Evolutionary conservation across 768 basidiomycete species (phyloP), one percentile per base, ranked within the genome.

Genomic region (Russula abietina): DNA sequence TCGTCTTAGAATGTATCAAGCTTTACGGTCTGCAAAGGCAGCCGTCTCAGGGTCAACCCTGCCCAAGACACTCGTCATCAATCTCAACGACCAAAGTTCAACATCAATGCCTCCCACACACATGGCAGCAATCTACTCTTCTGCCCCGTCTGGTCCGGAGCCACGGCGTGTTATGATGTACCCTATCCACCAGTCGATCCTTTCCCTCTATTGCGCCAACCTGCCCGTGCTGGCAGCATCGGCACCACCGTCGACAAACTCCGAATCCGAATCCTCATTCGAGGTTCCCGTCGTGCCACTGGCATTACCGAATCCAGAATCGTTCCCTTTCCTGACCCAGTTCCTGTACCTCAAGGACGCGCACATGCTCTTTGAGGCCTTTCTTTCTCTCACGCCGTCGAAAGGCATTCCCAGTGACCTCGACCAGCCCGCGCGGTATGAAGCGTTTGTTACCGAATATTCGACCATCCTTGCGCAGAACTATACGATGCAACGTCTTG

Each of bases 271-370:
- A 0, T 71, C 71, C 28, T 70, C 71, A 10, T 71, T 71, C 59
- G 75, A 73, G 49, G 68, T 83, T 57, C 90, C 89, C 33, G 77
- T 92, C 53, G 79, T 84, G 55, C 80, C 83, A 0, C 72, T 93
- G 41, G 77, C 79, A 43, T 73, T 93, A 12, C 87, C 89, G 1
- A 81, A 80, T 6, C 85, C 88, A 11, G 73, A 77, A 2, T 80
- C 82, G 12, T 91, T 86, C 76, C 76, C 82, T 2, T 72, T 78
- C 36, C 76, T 93, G 32, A 78, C 81, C 57, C 71, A 77, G 14
- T 92, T 82, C 76, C 77, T 92, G 58, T 91, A 92, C 74, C 84
- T 81, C 12, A 85, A 84, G 62, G 76, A 81, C 57, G 63, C 77
- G 0, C 71, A 77, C n/a, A 68, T 70, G 43, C 77, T 93, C 26